phyloP scores from a whole-genome alignment of 2,329 filamentous ascomycete genomes.

The Fusarium domesticum region DNA sequence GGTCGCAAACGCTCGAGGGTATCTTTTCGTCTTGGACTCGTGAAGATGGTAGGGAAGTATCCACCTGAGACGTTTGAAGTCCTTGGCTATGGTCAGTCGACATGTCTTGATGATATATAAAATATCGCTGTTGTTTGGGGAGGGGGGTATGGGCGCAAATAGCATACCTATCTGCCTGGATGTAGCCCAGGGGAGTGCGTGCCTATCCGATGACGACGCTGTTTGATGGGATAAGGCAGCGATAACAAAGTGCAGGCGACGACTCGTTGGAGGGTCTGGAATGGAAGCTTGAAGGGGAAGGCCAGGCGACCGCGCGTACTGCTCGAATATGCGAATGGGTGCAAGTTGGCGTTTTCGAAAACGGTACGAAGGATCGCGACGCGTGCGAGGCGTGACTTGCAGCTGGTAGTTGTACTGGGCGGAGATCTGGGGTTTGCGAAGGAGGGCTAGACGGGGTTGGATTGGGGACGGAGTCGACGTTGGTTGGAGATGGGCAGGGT shows the following conservation, averaged over 20 bases:
- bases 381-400: too few species aligned
- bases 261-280: slow-evolving; percentile 21
- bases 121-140: slow-evolving; percentile 1
- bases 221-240: slow-evolving; percentile 17
- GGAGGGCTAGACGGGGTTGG: neutral
- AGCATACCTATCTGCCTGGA: slow-evolving; percentile 10
- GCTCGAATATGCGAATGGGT: slow-evolving; percentile 23
- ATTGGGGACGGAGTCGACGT: neutral
- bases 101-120: slow-evolving; percentile 22
- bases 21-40: slow-evolving; percentile 15
- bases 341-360: slow-evolving; percentile 5
- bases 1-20: slow-evolving; percentile 10
- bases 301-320: slow-evolving; percentile 33
- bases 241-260: slow-evolving; percentile 15
- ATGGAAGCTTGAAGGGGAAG: slow-evolving; percentile 16
- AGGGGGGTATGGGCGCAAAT: slow-evolving; percentile 8
- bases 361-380: slow-evolving; percentile 8
- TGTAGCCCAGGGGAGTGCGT: slow-evolving; percentile 6
- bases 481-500: neutral
- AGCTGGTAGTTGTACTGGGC: too few species aligned
- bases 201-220: slow-evolving; percentile 19
- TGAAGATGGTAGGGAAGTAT: slow-evolving; percentile 7
- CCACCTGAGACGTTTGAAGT: slow-evolving; percentile 14
- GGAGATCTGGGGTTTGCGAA: too few species aligned
- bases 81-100: slow-evolving; percentile 23